Evolutionary conservation across 164 flowering plant genomes (phyloP).

Genomic region (Vitis rotundifolia): DNA sequence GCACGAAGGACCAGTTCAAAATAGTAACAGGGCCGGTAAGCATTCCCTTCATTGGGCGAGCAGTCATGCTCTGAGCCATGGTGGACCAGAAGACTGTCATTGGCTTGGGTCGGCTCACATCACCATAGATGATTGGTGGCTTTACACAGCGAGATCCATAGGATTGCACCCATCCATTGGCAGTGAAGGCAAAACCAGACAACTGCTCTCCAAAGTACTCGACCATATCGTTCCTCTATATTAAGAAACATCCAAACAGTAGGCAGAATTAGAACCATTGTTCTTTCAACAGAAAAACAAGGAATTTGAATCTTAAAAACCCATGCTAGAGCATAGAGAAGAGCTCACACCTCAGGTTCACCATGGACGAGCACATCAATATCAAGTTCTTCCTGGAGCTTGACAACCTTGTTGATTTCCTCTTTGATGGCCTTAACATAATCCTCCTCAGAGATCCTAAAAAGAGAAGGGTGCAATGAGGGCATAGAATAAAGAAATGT

Average conservation of each 20-base stretch:
- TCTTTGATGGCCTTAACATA: conserved; percentile 55
- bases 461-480: background rate
- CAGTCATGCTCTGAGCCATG: conserved; percentile 66
- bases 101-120: conserved; percentile 74
- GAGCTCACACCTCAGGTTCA: conserved; percentile 63
- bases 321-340: background rate
- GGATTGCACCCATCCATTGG: conserved; percentile 80
- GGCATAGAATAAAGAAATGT: background rate
- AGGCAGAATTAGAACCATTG: background rate
- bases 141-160: conserved; percentile 83
- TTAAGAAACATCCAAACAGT: background rate
- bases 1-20: conserved; percentile 76
- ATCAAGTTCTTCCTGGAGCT: conserved; percentile 73
- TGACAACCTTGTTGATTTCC: conserved; percentile 61
- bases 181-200: conserved; percentile 69
- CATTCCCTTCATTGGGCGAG: conserved; percentile 83
- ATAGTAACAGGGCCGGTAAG: conserved; percentile 84
- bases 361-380: conserved; percentile 81
- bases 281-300: background rate
- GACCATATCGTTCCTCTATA: conserved; percentile 74
- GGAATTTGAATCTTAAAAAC: background rate
- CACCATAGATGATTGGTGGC: conserved; percentile 82
- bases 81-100: conserved; percentile 85
- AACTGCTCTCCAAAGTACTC: conserved; percentile 78
- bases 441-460: conserved; percentile 56